Evolutionary conservation across 805 yeast species (phyloP), one percentile per base, ranked within the genome.

Genomic region (Novakomyces olei): DNA sequence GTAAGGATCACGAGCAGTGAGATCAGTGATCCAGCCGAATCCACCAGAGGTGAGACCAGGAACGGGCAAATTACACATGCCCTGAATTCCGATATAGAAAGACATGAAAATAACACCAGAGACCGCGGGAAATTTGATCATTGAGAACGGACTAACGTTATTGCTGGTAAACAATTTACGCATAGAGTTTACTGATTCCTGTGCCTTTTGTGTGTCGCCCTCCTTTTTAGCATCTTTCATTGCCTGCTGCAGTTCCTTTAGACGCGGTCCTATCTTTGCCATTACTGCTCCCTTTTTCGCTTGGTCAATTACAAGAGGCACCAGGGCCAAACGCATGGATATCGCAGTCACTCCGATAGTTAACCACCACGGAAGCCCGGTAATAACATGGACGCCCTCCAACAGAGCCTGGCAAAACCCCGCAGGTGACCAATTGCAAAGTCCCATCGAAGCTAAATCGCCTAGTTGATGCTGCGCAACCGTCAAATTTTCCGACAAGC

Each of bases 311-410:
- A 77, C 78, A 15, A 85, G 51, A 15, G 98, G 98, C 48, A 88
- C 69, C 59, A 85, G 53, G 4, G 65, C 38, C 4, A 69, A 46
- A 51, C 96, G 67, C 24, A 75, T 63, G 9, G 70, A 67, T n/a
- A 83, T 43, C 0, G 95, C 76, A 4, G 77, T 70, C 3, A 65
- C 57, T 5, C 72, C 61, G 44, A 88, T 88, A 1, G 93, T 69
- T 9, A 74, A 80, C 96, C 96, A 88, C 99, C 99, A 88, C 26
- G 96, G 95, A 41, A 81, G 48, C 1, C 95, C 96, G 1, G 83
- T 64, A 47, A 69, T 69, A 7, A 80, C 92, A 47, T 88, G 93
- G 5, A 72, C 68, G 29, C 60, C 51, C 51, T 88, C 98, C 42
- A 88, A 54, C n/a, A 69, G 40, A 40, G 19, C 15, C 17, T 30